A percentile compares a stretch with the other conserved stretches of the same genome.
phyloP scores from a whole-genome alignment of 2,329 filamentous ascomycete genomes.

The Pyrenophora teres region DNA sequence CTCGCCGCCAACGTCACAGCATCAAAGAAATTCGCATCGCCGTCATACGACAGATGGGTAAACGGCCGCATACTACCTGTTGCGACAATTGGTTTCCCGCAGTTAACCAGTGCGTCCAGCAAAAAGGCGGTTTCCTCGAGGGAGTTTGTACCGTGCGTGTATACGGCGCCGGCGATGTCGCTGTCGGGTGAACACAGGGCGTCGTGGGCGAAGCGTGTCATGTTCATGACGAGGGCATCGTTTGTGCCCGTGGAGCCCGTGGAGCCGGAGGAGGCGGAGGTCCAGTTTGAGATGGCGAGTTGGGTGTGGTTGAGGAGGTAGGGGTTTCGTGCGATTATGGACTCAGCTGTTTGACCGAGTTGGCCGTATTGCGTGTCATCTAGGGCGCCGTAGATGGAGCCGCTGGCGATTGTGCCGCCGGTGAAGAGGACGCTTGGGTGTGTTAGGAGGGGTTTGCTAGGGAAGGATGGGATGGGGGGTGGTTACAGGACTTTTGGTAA shows the following conservation, averaged over 20 bases:
- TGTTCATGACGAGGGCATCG: conserved; percentile 39
- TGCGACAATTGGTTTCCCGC: conserved; percentile 35
- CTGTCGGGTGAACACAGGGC: conserved; percentile 35
- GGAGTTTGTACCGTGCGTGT: conserved; percentile 37
- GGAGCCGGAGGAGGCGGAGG: conserved; percentile 2
- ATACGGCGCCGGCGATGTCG: conserved; percentile 36
- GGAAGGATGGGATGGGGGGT: neutral
- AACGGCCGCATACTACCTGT: conserved; percentile 34
- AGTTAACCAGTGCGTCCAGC: conserved; percentile 33
- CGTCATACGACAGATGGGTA: conserved; percentile 32
- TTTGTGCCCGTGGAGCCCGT: conserved; percentile 31
- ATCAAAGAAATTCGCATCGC: conserved; percentile 38
- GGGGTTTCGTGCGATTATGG: conserved; percentile 34
- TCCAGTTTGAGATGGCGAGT: conserved; percentile 38
- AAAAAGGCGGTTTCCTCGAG: conserved; percentile 39
- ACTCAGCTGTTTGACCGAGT: conserved; percentile 24
- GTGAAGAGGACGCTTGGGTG: conserved; percentile 27
- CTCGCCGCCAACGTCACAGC: conserved; percentile 31
- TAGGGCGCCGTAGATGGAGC: conserved; percentile 34
- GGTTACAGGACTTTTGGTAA: too few relatives aligned
- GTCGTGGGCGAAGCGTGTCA: conserved; percentile 36
- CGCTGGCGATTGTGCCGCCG: conserved; percentile 34
- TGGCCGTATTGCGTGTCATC: conserved; percentile 40
- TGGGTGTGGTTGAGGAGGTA: conserved; percentile 38
- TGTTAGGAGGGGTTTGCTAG: neutral